phyloP scores from a whole-genome alignment of 805 yeast species.

The Lachancea fermentati region DNA sequence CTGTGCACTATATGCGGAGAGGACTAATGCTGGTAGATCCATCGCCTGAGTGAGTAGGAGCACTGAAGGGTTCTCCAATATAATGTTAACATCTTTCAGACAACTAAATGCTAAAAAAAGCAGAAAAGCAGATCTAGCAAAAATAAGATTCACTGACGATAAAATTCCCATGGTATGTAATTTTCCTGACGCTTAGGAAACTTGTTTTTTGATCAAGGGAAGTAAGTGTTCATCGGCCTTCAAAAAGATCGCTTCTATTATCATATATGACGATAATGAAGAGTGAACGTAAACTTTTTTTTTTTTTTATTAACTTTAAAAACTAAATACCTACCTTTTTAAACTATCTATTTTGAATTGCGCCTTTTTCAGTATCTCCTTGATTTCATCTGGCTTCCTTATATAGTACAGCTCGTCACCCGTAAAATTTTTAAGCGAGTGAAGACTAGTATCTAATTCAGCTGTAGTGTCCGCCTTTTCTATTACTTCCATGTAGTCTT shows the following conservation, averaged over 20 bases:
- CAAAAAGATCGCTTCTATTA: no score
- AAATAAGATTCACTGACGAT: conserved; percentile 44
- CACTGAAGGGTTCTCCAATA: conserved; percentile 42
- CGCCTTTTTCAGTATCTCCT: conserved; percentile 11
- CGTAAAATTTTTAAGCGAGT: conserved; percentile 7
- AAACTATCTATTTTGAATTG: conserved; percentile 19
- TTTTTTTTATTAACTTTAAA: no score
- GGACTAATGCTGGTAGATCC: conserved; percentile 38
- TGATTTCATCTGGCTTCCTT: conserved; percentile 15
- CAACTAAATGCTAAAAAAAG: conserved; percentile 41
- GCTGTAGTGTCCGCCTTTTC: conserved; percentile 9
- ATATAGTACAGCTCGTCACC: conserved; percentile 18
- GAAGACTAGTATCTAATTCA: conserved; percentile 12
- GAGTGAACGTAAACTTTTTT: no score
- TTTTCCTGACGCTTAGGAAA: background rate
- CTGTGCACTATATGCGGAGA: conserved; percentile 37
- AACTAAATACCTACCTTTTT: conserved; percentile 5
- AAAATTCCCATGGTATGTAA: conserved; percentile 42
- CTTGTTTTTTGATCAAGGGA: no score
- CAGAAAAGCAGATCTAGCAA: conserved; percentile 42
- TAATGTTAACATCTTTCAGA: conserved; percentile 41
- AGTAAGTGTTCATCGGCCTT: no score
- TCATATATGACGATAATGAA: no score
- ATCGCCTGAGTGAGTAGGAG: conserved; percentile 56
- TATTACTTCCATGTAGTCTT: conserved; percentile 12